Percentiles rank a stretch among this genome's conserved stretches.
Conservation (phyloP, 1,139 yeast genomes). For the Meyerozyma elateridarum region DNA sequence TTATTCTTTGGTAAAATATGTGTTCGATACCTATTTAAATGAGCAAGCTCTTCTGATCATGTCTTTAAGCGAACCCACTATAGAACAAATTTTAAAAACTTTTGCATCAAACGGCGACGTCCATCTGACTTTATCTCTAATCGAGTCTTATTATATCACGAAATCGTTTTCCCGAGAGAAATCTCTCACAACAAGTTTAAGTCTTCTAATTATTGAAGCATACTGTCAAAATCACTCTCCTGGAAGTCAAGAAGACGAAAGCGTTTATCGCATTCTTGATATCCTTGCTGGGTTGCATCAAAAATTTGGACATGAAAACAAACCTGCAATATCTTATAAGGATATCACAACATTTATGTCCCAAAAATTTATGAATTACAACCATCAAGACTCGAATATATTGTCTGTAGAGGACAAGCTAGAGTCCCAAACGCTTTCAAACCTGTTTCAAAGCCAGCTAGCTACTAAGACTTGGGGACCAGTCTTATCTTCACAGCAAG, state of each 20-base stretch:
- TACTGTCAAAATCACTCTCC: constrained; percentile 25
- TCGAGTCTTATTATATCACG: constrained; percentile 36
- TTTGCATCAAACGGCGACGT: constrained; percentile 38
- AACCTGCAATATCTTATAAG: constrained; percentile 17
- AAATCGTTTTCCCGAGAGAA: constrained; percentile 28
- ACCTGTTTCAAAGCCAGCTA: no score
- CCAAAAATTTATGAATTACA: constrained; percentile 23
- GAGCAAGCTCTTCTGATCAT: not conserved
- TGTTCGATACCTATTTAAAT: no score
- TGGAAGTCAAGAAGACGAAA: constrained; percentile 16
- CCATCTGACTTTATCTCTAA: constrained; percentile 27
- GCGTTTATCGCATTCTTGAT: constrained; percentile 27
- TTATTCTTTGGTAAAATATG: no score
- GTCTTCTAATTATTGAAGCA: constrained; percentile 32
- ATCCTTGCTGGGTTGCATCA: constrained; percentile 26
- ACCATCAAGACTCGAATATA: no score
- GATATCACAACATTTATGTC: constrained; percentile 33
- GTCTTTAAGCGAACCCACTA: constrained; percentile 1
- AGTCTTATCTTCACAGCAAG: constrained; percentile 21
- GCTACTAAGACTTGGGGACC: no score
- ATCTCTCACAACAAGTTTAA: constrained; percentile 31
- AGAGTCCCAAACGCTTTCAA: no score
- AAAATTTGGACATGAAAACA: constrained; percentile 10
- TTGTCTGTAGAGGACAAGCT: no score
- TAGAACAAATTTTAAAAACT: constrained; percentile 24